Base-by-base conservation (phyloP, 345 rosid genomes). In the Lepidium aucheri region DNA sequence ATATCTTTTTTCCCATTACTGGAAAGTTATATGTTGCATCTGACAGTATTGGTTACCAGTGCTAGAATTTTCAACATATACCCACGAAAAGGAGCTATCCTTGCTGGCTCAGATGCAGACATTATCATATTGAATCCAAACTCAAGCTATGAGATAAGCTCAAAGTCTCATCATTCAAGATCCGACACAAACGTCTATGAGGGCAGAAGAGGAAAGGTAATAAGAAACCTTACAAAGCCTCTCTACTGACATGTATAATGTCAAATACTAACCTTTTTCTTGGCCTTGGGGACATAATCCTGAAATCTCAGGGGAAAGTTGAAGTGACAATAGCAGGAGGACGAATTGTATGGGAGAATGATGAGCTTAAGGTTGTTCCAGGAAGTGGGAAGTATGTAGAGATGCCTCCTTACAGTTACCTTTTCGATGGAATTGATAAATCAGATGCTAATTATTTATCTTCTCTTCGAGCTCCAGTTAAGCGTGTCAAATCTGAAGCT, bases 61-160 rank as follows among this genome's bases (percentile, higher is more conserved):
- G 99, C 99, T 60, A 84, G 78, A 72, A 85, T 94, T 78, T 90
- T 94, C 85, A 94, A 94, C 45, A 64, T 94, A 54, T 94, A 85
- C 78, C 99, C 97, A 56, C 78, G 88, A 70, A 94, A 94, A 77
- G 96, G 97, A 71, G 97, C 99, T 34, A 83, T 94, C 56, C 86
- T 94, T 72, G 74, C 77, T 65, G 98, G 97, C 63, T 93, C 98
- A 7, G 97, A 94, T 82, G 99, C 99, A 41, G 99, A 94, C 76
- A 90, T 94, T 33, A 90, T 90, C 2, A 88, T 90, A 63, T 50
- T 94, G 70, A 88, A 94, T 61, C 99, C 99, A 50, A 86, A 88
- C 74, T 74, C 96, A 11, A 94, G 83, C 78, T 82, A 85, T 47
- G 85, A 74, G 74, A 86, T 94, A 38, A 88, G 80, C 75, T 68